These are phyloP conservation scores for Trypanosoma platydactyli DNA, from an alignment of 208 protist genomes.

Conservation along the genomic window DNA sequence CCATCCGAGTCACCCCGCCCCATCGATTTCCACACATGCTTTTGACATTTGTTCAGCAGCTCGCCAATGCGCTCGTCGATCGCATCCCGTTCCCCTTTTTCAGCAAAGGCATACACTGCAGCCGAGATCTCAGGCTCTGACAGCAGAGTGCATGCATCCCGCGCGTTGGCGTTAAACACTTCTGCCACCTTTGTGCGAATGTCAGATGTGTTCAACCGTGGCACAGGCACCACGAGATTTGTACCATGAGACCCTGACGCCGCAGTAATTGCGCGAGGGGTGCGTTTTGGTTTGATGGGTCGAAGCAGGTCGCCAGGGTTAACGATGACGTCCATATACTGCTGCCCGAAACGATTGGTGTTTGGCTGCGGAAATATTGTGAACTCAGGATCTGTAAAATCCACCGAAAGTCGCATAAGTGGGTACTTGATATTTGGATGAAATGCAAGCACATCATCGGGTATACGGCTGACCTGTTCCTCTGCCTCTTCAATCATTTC, in stretches of 20 bases:
- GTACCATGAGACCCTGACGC: conserved; percentile 1
- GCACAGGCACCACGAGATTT: conserved; percentile 42
- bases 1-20: conserved; percentile 52
- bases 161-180: conserved; percentile 79
- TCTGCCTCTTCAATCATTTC: conserved; percentile 85
- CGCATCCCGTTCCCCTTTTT: conserved; percentile 84
- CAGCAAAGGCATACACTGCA: conserved; percentile 88
- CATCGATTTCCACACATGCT: conserved; percentile 67
- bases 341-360: conserved; percentile 86
- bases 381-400: conserved; percentile 73
- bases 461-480: conserved; percentile 60
- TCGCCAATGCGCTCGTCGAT: conserved; percentile 82
- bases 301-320: conserved; percentile 82
- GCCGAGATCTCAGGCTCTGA: conserved; percentile 81
- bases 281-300: conserved; percentile 64
- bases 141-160: conserved; percentile 75
- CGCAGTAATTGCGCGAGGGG: conserved; percentile 11
- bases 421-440: conserved; percentile 85
- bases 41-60: conserved; percentile 71
- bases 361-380: conserved; percentile 86
- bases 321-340: conserved; percentile 87
- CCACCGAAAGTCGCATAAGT: conserved; percentile 80
- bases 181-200: conserved; percentile 86
- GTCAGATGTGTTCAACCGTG: conserved; percentile 64
- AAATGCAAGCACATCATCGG: conserved; percentile 73